phyloP scores from a whole-genome alignment of 352 stramenopile species.

The Aphanomyces euteiches region DNA sequence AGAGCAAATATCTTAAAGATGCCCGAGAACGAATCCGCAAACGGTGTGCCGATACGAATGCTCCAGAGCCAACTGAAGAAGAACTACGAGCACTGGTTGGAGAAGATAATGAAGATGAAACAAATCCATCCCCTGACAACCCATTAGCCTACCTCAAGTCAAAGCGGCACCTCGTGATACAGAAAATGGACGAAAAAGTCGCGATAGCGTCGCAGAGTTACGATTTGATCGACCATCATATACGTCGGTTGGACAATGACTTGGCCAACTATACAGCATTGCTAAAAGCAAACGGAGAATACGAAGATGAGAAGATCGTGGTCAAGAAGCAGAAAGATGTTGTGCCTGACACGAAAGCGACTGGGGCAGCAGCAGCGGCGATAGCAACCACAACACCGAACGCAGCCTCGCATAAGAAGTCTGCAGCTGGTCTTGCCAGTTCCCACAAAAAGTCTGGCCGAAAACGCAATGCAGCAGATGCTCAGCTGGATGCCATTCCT shows the following conservation, averaged over 20 bases:
- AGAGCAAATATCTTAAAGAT: slow-evolving; percentile 58
- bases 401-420: slow-evolving; percentile 22
- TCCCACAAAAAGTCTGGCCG: slow-evolving; percentile 31
- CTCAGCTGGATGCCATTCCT: slow-evolving; percentile 38
- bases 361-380: slow-evolving; percentile 30
- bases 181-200: slow-evolving; percentile 87
- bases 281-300: slow-evolving; percentile 73
- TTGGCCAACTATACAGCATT: slow-evolving; percentile 67
- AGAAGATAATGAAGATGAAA: slow-evolving; percentile 35
- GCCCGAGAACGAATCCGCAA: slow-evolving; percentile 60
- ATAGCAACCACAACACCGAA: neutral
- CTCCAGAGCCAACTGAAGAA: slow-evolving; percentile 52
- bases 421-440: slow-evolving; percentile 12
- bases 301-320: slow-evolving; percentile 61
- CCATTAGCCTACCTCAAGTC: slow-evolving; percentile 43
- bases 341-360: slow-evolving; percentile 32
- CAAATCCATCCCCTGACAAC: slow-evolving; percentile 9
- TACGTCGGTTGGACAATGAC: slow-evolving; percentile 71
- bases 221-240: slow-evolving; percentile 84
- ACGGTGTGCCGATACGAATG: slow-evolving; percentile 48
- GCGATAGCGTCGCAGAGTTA: slow-evolving; percentile 83
- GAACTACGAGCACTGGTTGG: slow-evolving; percentile 67
- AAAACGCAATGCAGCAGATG: slow-evolving; percentile 51
- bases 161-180: slow-evolving; percentile 66
- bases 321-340: slow-evolving; percentile 42